phyloP scores from a whole-genome alignment of 108 stramenopile genomes.

The Asterionellopsis glacialis region DNA sequence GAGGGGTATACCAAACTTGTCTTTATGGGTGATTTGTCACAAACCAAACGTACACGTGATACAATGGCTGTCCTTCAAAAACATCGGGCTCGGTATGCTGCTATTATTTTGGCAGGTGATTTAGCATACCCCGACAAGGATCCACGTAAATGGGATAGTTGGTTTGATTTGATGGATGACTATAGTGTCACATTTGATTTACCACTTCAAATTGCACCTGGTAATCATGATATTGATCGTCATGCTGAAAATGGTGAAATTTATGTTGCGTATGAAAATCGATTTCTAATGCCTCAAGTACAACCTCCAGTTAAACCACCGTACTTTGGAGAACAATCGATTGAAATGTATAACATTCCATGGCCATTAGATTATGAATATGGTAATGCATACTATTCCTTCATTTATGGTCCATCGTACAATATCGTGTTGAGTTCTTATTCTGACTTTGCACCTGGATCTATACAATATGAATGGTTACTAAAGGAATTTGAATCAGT shows the following conservation, averaged over 20 bases:
- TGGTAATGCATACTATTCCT: constrained; percentile 82
- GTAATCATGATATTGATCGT: constrained; percentile 84
- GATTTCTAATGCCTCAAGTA: constrained; percentile 78
- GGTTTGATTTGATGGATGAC: constrained; percentile 73
- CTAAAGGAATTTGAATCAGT: constrained; percentile 50
- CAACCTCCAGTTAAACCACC: constrained; percentile 46
- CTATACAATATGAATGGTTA: constrained; percentile 75
- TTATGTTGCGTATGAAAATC: constrained; percentile 64
- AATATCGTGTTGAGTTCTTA: constrained; percentile 75
- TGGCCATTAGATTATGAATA: constrained; percentile 73
- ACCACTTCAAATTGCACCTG: constrained; percentile 61
- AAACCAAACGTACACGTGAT: constrained; percentile 39
- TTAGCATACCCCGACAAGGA: constrained; percentile 70
- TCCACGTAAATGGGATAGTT: constrained; percentile 79
- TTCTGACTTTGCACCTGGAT: constrained; percentile 56
- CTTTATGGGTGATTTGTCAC: constrained; percentile 48
- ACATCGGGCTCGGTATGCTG: constrained; percentile 31
- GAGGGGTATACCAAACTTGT: constrained; percentile 17
- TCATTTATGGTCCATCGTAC: constrained; percentile 61
- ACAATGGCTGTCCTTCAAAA: constrained; percentile 30
- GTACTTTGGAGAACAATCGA: constrained; percentile 34
- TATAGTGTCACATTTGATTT: constrained; percentile 40
- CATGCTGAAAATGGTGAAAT: constrained; percentile 43
- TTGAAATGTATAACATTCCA: constrained; percentile 51
- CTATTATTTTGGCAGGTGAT: constrained; percentile 72